phyloP scores from a whole-genome alignment of 1,284 basidiomycete species.

The Papiliotrema fonsecae region DNA sequence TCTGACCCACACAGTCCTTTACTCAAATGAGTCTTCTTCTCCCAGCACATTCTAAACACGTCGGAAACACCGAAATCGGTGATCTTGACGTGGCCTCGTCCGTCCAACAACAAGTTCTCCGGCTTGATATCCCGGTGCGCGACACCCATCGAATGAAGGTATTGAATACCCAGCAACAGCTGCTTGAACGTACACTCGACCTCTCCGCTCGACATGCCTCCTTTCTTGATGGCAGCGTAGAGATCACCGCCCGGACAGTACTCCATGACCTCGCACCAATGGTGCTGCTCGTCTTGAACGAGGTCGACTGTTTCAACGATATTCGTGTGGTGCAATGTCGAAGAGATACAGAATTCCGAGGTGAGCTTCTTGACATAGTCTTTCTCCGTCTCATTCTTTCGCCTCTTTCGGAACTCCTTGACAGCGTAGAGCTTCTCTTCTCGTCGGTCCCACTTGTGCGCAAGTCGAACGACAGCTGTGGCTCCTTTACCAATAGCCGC shows the following conservation, averaged over 20 bases:
- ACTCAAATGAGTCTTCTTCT: slow-evolving; percentile 91
- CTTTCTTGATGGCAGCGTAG: slow-evolving; percentile 96
- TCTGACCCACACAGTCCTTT: slow-evolving; percentile 96
- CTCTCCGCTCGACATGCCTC: slow-evolving; percentile 87
- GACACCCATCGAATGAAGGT: slow-evolving; percentile 92
- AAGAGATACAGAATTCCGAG: slow-evolving; percentile 98
- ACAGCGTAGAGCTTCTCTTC: slow-evolving; percentile 99
- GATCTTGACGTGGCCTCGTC: slow-evolving; percentile 92
- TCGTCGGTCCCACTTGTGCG: slow-evolving; percentile 95
- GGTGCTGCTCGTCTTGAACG: slow-evolving; percentile 90
- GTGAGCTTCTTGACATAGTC: slow-evolving; percentile 99
- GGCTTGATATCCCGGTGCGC: slow-evolving; percentile 98
- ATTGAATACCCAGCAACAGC: slow-evolving; percentile 79
- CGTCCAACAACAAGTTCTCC: slow-evolving; percentile 93
- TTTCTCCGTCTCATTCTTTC: slow-evolving; percentile 98
- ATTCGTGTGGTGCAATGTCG: slow-evolving; percentile 92
- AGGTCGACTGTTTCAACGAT: slow-evolving; percentile 98
- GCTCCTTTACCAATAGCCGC: slow-evolving; percentile 96
- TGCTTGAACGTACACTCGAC: slow-evolving; percentile 99
- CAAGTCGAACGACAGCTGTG: slow-evolving; percentile 90
- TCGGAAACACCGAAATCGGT: slow-evolving; percentile 98
- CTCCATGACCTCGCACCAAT: slow-evolving; percentile 99
- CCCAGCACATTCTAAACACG: slow-evolving; percentile 97
- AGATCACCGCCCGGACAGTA: slow-evolving; percentile 96
- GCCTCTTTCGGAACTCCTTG: slow-evolving; percentile 97